Evolutionary conservation across 441 rosid genomes (phyloP), one percentile per base, ranked within the genome.

Genomic region (Heliophila coronopifolia): DNA sequence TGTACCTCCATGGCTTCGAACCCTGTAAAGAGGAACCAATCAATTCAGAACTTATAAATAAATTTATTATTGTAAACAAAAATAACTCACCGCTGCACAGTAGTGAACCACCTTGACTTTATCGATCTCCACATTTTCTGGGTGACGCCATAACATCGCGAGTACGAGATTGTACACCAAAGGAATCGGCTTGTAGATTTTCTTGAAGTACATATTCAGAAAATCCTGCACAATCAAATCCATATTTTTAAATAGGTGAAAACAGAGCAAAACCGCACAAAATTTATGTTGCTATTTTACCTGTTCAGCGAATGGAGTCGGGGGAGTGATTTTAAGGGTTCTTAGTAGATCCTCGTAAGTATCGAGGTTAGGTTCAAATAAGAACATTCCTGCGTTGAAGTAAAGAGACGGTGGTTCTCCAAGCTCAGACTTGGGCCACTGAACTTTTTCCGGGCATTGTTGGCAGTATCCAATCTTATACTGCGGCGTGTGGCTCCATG

Each of bases 121-220:
- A 3, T 77, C 80, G 2, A 79, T 71, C 59, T 79, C 80, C 1
- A 82, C 80, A 9, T 79, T 79, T 54, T 82, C 91, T 1, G 84
- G 84, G 25, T 82, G 91, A 37, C 84, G 82, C 91, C 91, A 79
- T 24, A 82, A 32, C 86, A 82, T 70, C 15, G 84, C 91, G 0
- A 82, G 66, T 13, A 79, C 82, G 1, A 79, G 79, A 54, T 82
- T 82, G 59, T 82, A 77, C 1, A 55, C 63, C 9, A 45, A 27
- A 7, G 82, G 86, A 34, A 77, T 77, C 1, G 90, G 78, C 67
- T 61, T 75, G 67, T 75, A 82, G 6, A 61, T 59, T 15, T 75
- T 69, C 58, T 26, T 73, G 51, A 79, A 79, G 44, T 45, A 77
- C 79, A 70, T 66, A 66, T 83, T 83, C 60, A 77, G 40, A 46